Conservation (phyloP, 1,139 yeast genomes). For the Diutina pseudorugosa region DNA sequence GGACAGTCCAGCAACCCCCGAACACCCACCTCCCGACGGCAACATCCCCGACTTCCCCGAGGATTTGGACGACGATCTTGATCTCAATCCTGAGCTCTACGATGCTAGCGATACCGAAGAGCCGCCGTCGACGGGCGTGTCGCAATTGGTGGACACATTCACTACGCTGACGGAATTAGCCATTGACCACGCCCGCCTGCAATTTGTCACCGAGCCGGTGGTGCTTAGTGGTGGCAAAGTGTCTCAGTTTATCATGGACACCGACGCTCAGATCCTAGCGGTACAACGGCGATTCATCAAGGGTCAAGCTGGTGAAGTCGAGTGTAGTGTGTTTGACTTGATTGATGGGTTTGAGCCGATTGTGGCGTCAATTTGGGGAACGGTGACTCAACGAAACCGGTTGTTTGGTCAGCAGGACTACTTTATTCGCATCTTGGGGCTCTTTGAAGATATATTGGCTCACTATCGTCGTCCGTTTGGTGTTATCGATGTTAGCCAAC, state of each 20-base stretch:
- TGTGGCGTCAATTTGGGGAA: constrained; percentile 45
- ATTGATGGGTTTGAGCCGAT: constrained; percentile 33
- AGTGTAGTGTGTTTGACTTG: constrained; percentile 26
- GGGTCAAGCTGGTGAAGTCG: constrained; percentile 29
- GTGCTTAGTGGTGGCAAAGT: constrained; percentile 31
- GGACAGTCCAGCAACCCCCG: neutral
- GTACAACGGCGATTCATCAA: constrained; percentile 59
- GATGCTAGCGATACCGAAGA: constrained; percentile 15
- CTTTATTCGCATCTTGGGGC: constrained; percentile 50
- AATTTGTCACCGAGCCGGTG: constrained; percentile 18
- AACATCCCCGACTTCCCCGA: neutral
- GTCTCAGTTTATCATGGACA: constrained; percentile 43
- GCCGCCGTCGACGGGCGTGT: constrained; percentile 6
- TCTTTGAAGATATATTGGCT: constrained; percentile 46
- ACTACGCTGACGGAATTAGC: constrained; percentile 9
- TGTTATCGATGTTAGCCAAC: neutral
- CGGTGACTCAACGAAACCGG: constrained; percentile 11
- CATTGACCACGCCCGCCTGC: constrained; percentile 14
- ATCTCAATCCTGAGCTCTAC: constrained; percentile 29
- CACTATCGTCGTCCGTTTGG: constrained; percentile 19
- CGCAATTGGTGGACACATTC: constrained; percentile 6
- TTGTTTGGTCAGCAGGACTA: constrained; percentile 50
- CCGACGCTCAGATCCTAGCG: constrained; percentile 45
- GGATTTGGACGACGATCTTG: constrained; percentile 13
- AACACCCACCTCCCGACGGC: neutral